Evolutionary conservation across 1,139 yeast genomes (phyloP), one percentile per base, ranked within the genome.

Genomic region (Maudiozyma humilis): DNA sequence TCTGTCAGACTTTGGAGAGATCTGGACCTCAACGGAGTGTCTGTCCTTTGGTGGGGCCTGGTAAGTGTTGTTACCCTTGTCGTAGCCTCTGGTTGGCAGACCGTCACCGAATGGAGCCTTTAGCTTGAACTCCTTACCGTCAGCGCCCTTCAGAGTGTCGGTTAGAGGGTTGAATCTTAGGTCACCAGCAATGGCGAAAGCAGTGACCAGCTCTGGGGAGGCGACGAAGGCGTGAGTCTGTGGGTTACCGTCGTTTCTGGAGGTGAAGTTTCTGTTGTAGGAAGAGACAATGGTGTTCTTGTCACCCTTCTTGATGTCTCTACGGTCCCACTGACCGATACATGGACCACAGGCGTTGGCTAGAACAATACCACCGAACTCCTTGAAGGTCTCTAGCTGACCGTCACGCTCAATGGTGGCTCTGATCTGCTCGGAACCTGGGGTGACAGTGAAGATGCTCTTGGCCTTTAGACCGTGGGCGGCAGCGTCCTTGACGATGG

Each of bases 301-400:
- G 68, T 87, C 96, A 72, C 96, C 96, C 81, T 88, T 91, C 77
- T 85, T 78, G 68, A 89, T 79, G 68, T 91, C 97, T 66, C 79
- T 88, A 76, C 98, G 86, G 69, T 91, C 97, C 98, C 98, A 91
- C 78, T 91, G 98, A 69, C 98, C 98, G 66, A 91, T 91, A 79
- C 98, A 89, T 70, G 98, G 98, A 69, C 98, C 98, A 78, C 98
- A 89, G 53, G 98, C 98, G 68, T 91, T 91, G 56, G 98, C 97
- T 70, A 91, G 76, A 51, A 91, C 96, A 52, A 82, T 76, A 73
- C 95, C 97, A 63, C 97, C 97, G 58, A 83, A 84, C 64, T 86
- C 93, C 68, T 82, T 79, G 71, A 91, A 88, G 59, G 89, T 82
- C 64, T 83, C 72, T 62, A 89, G 77, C 73, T 83, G 89, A 63